Conservation (phyloP, 2,329 filamentous ascomycete species). For the Alternaria arbusti region DNA sequence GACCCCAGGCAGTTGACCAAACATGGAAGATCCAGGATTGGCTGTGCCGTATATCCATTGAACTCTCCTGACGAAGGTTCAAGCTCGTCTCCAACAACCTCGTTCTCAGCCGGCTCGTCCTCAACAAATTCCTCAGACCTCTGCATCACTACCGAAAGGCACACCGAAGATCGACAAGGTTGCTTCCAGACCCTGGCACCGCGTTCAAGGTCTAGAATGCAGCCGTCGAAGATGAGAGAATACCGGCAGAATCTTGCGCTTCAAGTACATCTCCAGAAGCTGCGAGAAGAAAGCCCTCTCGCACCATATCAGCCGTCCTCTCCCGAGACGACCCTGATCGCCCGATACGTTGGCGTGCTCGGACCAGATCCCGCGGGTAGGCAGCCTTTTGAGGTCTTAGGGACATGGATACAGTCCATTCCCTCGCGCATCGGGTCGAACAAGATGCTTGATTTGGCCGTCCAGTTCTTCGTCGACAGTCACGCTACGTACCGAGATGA, state of each 20-base stretch:
- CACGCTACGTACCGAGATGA: constrained; percentile 27
- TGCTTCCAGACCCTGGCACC: constrained; percentile 35
- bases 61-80: not conserved
- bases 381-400: constrained; percentile 33
- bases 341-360: constrained; percentile 32
- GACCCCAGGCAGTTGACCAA: constrained; percentile 40
- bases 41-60: constrained; percentile 21
- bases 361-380: constrained; percentile 16
- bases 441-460: constrained; percentile 34
- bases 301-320: constrained; percentile 18
- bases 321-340: constrained; percentile 25
- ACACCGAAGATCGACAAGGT: constrained; percentile 31
- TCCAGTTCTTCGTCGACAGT: constrained; percentile 35
- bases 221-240: constrained; percentile 18
- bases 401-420: constrained; percentile 37
- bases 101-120: not conserved
- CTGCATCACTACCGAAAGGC: constrained; percentile 24
- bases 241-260: constrained; percentile 21
- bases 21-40: constrained; percentile 30
- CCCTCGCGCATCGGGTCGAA: constrained; percentile 36
- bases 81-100: constrained; percentile 3
- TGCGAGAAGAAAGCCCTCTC: constrained; percentile 15
- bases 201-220: constrained; percentile 13
- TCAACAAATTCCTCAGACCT: constrained; percentile 15
- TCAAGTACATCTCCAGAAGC: constrained; percentile 17